Conservation (phyloP, 139 green algal genomes). For the Chlorella ohadii region DNA sequence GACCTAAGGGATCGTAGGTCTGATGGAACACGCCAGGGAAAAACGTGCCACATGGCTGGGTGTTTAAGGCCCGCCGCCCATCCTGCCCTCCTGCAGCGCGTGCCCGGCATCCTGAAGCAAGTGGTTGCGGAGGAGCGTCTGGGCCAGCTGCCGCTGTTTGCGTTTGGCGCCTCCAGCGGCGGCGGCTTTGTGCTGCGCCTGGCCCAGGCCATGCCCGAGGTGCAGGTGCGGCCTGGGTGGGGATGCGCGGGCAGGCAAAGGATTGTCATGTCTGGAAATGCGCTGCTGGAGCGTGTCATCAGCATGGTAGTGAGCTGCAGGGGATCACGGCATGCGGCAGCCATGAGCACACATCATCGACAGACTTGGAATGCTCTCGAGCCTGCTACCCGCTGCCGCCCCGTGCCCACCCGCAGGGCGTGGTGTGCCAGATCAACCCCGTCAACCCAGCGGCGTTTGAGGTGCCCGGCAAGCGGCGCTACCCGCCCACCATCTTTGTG, state of each 20-base stretch:
- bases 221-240: slow-evolving; percentile 10
- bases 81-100: neutral
- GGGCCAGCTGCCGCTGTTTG: slow-evolving; percentile 56
- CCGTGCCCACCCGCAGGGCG: neutral
- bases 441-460: neutral
- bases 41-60: too few relatives aligned
- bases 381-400: neutral
- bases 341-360: too few relatives aligned
- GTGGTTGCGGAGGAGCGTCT: slow-evolving; percentile 47
- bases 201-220: slow-evolving; percentile 23
- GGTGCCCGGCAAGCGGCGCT: slow-evolving; percentile 28
- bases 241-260: too few relatives aligned
- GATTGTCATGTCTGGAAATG: too few relatives aligned
- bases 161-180: slow-evolving; percentile 66
- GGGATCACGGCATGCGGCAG: too few relatives aligned
- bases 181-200: slow-evolving; percentile 67
- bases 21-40: too few relatives aligned
- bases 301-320: too few relatives aligned
- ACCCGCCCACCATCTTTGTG: slow-evolving; percentile 66
- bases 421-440: slow-evolving; percentile 13
- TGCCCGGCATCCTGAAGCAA: slow-evolving; percentile 22
- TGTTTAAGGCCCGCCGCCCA: too few relatives aligned
- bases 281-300: too few relatives aligned
- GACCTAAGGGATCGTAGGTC: too few relatives aligned
- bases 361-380: too few relatives aligned